Percentiles rank a stretch among this genome's conserved stretches.
phyloP scores from a whole-genome alignment of 306 rosid species.

The Cucumis hystrix region DNA sequence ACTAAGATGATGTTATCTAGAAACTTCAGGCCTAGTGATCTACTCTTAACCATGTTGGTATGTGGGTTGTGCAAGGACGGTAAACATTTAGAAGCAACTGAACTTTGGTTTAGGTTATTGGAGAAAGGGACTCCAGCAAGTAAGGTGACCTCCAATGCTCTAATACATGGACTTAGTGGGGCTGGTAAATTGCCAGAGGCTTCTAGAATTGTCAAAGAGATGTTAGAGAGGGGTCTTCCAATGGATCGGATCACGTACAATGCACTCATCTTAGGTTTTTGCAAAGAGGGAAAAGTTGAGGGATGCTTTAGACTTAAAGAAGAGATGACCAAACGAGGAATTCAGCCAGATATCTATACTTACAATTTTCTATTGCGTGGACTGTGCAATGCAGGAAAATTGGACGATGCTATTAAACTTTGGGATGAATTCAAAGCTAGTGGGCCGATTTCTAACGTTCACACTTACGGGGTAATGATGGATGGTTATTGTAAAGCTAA shows the following conservation, averaged over 20 bases:
- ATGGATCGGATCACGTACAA: constrained; percentile 53
- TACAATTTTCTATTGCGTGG: constrained; percentile 50
- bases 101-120: constrained; percentile 55
- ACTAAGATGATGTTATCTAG: constrained; percentile 26
- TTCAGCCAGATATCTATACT: constrained; percentile 48
- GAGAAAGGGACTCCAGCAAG: constrained; percentile 40
- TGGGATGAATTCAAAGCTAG: constrained; percentile 32
- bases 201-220: constrained; percentile 19
- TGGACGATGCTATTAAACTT: constrained; percentile 37
- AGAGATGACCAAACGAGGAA: constrained; percentile 38
- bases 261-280: constrained; percentile 52
- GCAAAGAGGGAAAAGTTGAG: constrained; percentile 35
- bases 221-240: constrained; percentile 43
- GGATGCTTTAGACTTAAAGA: constrained; percentile 41
- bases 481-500: constrained; percentile 49
- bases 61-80: constrained; percentile 44
- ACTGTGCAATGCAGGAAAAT: constrained; percentile 38
- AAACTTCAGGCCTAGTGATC: constrained; percentile 40
- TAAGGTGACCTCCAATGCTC: constrained; percentile 49
- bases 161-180: constrained; percentile 53
- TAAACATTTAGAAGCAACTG: constrained; percentile 40
- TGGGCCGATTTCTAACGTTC: constrained; percentile 43
- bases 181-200: constrained; percentile 35
- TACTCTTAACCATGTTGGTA: constrained; percentile 46
- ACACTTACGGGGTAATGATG: constrained; percentile 51